phyloP scores from a whole-genome alignment of 2,329 filamentous ascomycete genomes.

The Periconia sp. region DNA sequence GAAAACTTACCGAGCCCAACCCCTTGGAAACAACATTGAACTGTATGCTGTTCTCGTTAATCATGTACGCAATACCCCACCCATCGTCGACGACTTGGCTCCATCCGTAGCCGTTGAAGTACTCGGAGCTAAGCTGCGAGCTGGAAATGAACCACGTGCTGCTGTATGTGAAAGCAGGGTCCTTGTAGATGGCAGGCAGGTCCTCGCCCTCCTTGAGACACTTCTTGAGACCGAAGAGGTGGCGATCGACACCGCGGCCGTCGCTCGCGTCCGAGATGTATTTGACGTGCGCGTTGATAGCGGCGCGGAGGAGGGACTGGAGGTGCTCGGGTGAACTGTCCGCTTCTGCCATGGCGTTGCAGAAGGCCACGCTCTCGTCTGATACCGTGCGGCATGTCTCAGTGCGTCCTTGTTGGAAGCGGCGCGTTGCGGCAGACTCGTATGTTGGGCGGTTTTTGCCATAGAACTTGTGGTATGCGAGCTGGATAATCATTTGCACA shows the following conservation, averaged over 20 bases:
- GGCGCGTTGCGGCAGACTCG: slow-evolving; percentile 90
- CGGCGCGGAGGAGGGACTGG: slow-evolving; percentile 77
- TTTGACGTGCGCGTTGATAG: slow-evolving; percentile 78
- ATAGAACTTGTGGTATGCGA: slow-evolving; percentile 99
- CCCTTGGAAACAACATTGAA: slow-evolving; percentile 98
- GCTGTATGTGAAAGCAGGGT: slow-evolving; percentile 83
- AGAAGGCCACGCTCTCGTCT: slow-evolving; percentile 89
- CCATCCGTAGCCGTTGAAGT: slow-evolving; percentile 99
- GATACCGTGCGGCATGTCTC: slow-evolving; percentile 93
- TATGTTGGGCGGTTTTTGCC: slow-evolving; percentile 97
- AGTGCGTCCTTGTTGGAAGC: slow-evolving; percentile 94
- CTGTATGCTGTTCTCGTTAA: slow-evolving; percentile 98
- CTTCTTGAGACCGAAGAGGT: slow-evolving; percentile 97
- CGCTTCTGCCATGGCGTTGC: slow-evolving; percentile 78
- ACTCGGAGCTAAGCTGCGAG: slow-evolving; percentile 90
- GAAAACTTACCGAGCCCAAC: slow-evolving; percentile 65
- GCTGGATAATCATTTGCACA: slow-evolving; percentile 97
- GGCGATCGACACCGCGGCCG: slow-evolving; percentile 90
- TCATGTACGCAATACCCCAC: slow-evolving; percentile 99
- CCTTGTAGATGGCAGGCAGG: slow-evolving; percentile 79
- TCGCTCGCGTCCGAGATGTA: slow-evolving; percentile 90
- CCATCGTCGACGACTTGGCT: slow-evolving; percentile 95
- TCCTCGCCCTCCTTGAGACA: slow-evolving; percentile 79
- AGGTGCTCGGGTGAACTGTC: slow-evolving; percentile 64
- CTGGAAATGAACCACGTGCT: slow-evolving; percentile 86